Conservation (phyloP, 306 rosid genomes). For the apple (Malus domestica) region DNA sequence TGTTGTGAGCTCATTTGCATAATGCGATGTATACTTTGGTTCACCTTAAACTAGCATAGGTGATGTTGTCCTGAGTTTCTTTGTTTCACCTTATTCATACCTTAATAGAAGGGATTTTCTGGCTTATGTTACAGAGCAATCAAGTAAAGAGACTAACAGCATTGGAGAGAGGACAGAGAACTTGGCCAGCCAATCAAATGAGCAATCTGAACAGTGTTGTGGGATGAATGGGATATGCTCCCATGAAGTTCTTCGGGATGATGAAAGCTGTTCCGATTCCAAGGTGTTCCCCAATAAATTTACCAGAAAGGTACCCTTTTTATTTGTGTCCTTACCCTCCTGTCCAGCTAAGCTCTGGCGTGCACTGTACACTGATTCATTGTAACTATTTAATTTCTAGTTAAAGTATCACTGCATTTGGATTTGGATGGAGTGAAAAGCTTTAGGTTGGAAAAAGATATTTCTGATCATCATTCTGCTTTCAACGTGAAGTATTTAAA, state of each 20-base stretch:
- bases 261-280: constrained; percentile 47
- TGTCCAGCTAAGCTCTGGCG: background rate
- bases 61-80: background rate
- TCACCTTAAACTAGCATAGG: background rate
- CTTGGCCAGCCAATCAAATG: constrained; percentile 33
- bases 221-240: constrained; percentile 80
- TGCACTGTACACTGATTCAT: background rate
- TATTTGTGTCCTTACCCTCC: background rate
- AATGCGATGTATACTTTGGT: background rate
- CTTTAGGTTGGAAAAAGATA: background rate
- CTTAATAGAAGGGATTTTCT: constrained; percentile 5
- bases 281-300: constrained; percentile 28
- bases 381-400: background rate
- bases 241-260: constrained; percentile 78
- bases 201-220: constrained; percentile 43
- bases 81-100: background rate
- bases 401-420: background rate
- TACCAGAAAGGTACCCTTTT: constrained; percentile 48
- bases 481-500: background rate
- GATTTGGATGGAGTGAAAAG: background rate
- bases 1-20: background rate
- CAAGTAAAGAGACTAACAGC: constrained; percentile 27
- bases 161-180: constrained; percentile 27
- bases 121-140: constrained; percentile 38
- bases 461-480: background rate